Base-by-base conservation (phyloP, 2,329 filamentous ascomycete species). In the Aspergillus intermedius region DNA sequence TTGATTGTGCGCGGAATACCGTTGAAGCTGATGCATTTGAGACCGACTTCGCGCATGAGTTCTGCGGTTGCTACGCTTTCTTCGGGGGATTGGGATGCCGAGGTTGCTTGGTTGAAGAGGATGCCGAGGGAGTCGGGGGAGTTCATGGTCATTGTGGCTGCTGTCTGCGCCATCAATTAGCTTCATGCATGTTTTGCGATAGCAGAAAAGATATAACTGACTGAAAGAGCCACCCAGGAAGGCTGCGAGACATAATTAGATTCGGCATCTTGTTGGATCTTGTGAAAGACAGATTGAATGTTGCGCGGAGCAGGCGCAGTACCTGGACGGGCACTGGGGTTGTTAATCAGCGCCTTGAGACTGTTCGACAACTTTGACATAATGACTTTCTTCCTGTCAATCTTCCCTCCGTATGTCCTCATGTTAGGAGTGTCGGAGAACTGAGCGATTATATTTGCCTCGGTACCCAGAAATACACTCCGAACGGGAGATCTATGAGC, bases 101-200 rank as follows among this genome's bases (percentile, higher is more conserved):
- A 12, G 17, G 67, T 65, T 6, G 67, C 71, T 17, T 73, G 59
- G 42, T 76, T 61, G 69, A 82, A 83, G 10, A 91, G 77, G 19
- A 78, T 69, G 3, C 80, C 71, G 55, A 91, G 79, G 3, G 87
- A 86, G 49, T 87, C 84, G 21, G 88, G 88, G 1, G 87, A 90
- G 73, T 94, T 93, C 74, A 93, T 82, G 1, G 88, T 93, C 72
- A 91, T 87, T 1, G 87, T 89, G 15, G 88, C 84, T 28, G 88
- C 88, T 1, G 88, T 86, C 83, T 88, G 10, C 15, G 5, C 8
- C 12, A 22, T 22, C 13, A 13, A 44, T 42, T 30, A 17, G 12
- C 1, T 25, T 17, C 3, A 2, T 0, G 9, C 4, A 8, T 3
- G 1, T 3, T 4, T 8, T 30, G 21, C 15, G 22, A 2, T n/a